These are phyloP conservation scores for Kodamaea hsintzibuensis DNA, from an alignment of 805 yeast genomes.

Conservation along the genomic window DNA sequence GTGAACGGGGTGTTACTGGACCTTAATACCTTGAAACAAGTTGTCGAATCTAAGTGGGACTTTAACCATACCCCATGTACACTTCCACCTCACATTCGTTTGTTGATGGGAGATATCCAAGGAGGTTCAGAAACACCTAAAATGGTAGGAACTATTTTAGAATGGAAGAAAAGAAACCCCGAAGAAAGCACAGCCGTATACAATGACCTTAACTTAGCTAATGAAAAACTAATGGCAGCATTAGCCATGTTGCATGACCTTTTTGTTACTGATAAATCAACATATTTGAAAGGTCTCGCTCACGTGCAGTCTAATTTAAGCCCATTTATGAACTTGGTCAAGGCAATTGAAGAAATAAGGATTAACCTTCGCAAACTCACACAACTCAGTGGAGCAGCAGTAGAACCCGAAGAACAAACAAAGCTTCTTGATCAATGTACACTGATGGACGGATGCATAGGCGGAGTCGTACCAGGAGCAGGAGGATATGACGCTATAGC, in stretches of 20 bases:
- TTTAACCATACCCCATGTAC: slow-evolving; percentile 53
- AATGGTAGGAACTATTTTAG: slow-evolving; percentile 70
- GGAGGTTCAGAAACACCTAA: slow-evolving; percentile 96
- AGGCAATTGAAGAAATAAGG: slow-evolving; percentile 54
- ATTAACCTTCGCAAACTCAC: slow-evolving; percentile 61
- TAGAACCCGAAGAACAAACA: slow-evolving; percentile 84
- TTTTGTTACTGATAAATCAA: slow-evolving; percentile 26
- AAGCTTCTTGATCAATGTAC: slow-evolving; percentile 53
- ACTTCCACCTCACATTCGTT: slow-evolving; percentile 66
- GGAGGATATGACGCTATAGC: slow-evolving; percentile 96
- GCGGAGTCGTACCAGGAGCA: slow-evolving; percentile 99
- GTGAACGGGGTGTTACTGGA: slow-evolving; percentile 40
- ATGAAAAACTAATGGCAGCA: slow-evolving; percentile 53
- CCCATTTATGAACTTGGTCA: slow-evolving; percentile 23
- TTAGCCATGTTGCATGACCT: slow-evolving; percentile 42
- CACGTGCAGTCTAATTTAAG: neutral
- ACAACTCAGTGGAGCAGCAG: slow-evolving; percentile 68
- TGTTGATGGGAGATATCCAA: slow-evolving; percentile 90
- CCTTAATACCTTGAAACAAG: slow-evolving; percentile 13
- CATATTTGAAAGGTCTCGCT: slow-evolving; percentile 32
- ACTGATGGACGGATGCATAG: slow-evolving; percentile 69
- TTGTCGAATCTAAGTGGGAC: slow-evolving; percentile 58
- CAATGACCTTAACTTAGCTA: slow-evolving; percentile 55
- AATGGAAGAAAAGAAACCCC: slow-evolving; percentile 63
- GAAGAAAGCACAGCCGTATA: slow-evolving; percentile 55